Evolutionary conservation across 139 green algal species (phyloP), one percentile per base, ranked within the genome.

Genomic region (Chloropicon primus): DNA sequence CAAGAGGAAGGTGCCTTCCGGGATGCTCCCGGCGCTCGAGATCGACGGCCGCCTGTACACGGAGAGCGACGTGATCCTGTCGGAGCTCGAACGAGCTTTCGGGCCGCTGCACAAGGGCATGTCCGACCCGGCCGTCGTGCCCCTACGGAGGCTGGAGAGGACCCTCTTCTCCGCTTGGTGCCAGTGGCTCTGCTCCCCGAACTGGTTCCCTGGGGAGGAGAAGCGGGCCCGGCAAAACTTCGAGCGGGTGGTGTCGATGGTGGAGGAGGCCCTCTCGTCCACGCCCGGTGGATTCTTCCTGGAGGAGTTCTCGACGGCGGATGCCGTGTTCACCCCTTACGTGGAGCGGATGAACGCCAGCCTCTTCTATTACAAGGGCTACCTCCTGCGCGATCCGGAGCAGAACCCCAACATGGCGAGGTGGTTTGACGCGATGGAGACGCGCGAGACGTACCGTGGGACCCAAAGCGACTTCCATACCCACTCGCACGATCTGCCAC

Each of bases 371-470:
- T 98, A 96, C 87, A 97, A 98, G 88, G 94, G 91, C n/a, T 82
- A 92, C 2, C 62, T 80, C 23, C 80, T 96, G 74, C 77, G 91
- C 21, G 86, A 84, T 22, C 71, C 80, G 77, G 86, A 82, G 22
- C 53, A 54, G 5, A 1, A 41, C 22, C 79, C 75, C 74, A 79
- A 62, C 81, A 79, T 27, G 77, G 22, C 78, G 26, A 24, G 79
- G 10, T 97, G 93, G 93, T 97, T 96, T 84, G 85, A 90, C 3
- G 92, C 93, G 0, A 96, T 98, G 93, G 94, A 98, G 83, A n/a
- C 81, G 2, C 84, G 93, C 0, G 78, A 81, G 0, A 85, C 92
- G 0, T 98, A 97, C 79, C 71, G 92, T 2, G 93, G 84, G 28
- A 93, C 90, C 27, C 88, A 86, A 54, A 91, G 82, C 25, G 94